Percentiles rank a stretch among this genome's conserved stretches.
phyloP scores from a whole-genome alignment of 371 early-diverging fungal species.

The Cokeromyces recurvatus region DNA sequence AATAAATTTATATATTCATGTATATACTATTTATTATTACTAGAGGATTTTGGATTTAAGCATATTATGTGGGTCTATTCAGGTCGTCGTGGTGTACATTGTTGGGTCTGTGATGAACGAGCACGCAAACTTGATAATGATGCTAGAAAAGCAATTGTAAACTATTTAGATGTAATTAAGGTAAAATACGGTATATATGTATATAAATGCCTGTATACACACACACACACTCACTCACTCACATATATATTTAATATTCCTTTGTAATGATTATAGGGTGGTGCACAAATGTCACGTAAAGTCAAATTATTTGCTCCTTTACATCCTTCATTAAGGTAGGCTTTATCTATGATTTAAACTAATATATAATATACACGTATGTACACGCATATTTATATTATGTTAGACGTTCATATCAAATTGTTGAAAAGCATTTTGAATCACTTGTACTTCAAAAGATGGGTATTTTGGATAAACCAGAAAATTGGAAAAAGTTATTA shows the following conservation, averaged over 20 bases:
- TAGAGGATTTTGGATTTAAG: conserved; percentile 96
- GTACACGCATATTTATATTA: background rate
- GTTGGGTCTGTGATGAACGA: conserved; percentile 96
- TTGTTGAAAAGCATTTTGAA: conserved; percentile 65
- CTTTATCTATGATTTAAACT: background rate
- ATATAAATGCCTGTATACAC: too few species aligned
- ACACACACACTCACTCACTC: too few species aligned
- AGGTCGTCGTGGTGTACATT: conserved; percentile 99
- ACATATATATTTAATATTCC: too few species aligned
- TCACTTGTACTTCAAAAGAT: conserved; percentile 63
- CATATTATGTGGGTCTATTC: conserved; percentile 95
- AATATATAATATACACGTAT: too few species aligned
- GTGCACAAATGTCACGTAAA: conserved; percentile 65
- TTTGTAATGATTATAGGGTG: too few species aligned
- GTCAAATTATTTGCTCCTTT: conserved; percentile 56
- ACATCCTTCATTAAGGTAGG: conserved; percentile 65
- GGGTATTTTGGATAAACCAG: conserved; percentile 60
- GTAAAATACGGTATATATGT: too few species aligned
- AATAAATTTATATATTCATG: background rate
- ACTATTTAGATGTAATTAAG: conserved; percentile 81
- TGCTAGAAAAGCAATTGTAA: conserved; percentile 81
- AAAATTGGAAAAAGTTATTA: conserved; percentile 70
- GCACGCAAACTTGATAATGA: conserved; percentile 76
- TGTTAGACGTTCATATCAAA: conserved; percentile 58
- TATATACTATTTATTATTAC: background rate